Evolutionary conservation across 495 filamentous ascomycete species (phyloP).

Genomic region (Trichocladium antarcticum): DNA sequence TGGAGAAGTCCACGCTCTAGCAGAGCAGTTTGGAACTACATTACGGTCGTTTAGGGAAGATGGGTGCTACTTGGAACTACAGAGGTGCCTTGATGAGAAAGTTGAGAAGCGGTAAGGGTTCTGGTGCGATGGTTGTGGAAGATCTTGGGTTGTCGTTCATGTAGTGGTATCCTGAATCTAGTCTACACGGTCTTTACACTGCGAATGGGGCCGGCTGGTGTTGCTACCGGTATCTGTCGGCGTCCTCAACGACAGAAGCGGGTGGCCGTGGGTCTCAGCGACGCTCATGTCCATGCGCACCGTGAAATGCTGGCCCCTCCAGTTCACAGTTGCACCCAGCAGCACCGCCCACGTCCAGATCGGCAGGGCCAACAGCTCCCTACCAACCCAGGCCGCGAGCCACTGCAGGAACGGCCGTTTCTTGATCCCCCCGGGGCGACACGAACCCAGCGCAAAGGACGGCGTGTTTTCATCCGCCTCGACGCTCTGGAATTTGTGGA

Average conservation of each 20-base stretch:
- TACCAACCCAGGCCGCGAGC: constrained; percentile 72
- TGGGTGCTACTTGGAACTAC: too few relatives aligned
- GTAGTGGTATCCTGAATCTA: constrained; percentile 7
- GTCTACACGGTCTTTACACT: constrained; percentile 25
- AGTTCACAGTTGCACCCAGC: constrained; percentile 71
- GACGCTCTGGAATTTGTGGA: constrained; percentile 62
- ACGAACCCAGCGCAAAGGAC: constrained; percentile 49
- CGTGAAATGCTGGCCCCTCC: constrained; percentile 73
- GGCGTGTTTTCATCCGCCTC: constrained; percentile 64
- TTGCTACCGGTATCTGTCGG: too few relatives aligned
- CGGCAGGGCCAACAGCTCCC: constrained; percentile 70
- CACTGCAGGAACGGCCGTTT: constrained; percentile 55
- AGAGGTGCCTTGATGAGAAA: too few relatives aligned
- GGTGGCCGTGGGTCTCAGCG: constrained; percentile 18
- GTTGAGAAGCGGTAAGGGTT: too few relatives aligned
- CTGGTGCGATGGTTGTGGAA: too few relatives aligned
- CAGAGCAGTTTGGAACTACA: too few relatives aligned
- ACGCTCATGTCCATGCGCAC: constrained; percentile 82
- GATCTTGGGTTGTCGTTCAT: not conserved
- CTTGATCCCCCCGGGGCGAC: constrained; percentile 25
- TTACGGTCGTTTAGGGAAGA: too few relatives aligned
- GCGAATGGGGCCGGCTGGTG: constrained; percentile 8
- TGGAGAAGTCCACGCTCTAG: too few relatives aligned
- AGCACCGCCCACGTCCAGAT: constrained; percentile 83
- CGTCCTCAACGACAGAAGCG: not conserved